phyloP scores from a whole-genome alignment of 2,329 filamentous ascomycete genomes.

The Dendrostoma leiphaemia region DNA sequence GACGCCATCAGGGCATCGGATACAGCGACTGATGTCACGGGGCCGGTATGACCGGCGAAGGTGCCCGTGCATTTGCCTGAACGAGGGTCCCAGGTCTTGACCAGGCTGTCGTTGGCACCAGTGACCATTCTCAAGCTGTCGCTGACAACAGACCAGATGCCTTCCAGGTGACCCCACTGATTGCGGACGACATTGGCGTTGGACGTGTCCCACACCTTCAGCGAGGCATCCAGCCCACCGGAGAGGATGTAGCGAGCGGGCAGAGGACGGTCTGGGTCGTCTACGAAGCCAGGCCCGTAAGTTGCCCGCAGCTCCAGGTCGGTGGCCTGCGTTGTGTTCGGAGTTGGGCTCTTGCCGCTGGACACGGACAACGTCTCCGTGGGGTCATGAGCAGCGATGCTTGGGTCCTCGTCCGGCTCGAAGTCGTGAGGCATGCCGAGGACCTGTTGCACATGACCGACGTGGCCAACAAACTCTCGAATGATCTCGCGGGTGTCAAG shows the following conservation, averaged over 20 bases:
- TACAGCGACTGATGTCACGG: conserved; percentile 88
- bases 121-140: conserved; percentile 86
- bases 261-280: conserved; percentile 60
- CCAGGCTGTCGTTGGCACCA: conserved; percentile 89
- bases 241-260: conserved; percentile 92
- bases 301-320: conserved; percentile 47
- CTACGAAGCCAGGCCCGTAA: conserved; percentile 63
- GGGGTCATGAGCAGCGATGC: conserved; percentile 40
- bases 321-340: conserved; percentile 23
- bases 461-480: conserved; percentile 78
- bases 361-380: conserved; percentile 53
- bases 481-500: conserved; percentile 81
- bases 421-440: conserved; percentile 82
- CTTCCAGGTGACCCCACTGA: conserved; percentile 96
- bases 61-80: conserved; percentile 90
- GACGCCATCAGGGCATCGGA: conserved; percentile 88
- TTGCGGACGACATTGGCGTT: conserved; percentile 82
- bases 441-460: conserved; percentile 93
- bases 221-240: conserved; percentile 84
- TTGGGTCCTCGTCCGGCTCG: conserved; percentile 72
- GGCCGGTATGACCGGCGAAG: conserved; percentile 84
- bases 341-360: conserved; percentile 46
- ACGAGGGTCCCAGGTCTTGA: conserved; percentile 91
- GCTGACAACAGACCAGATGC: conserved; percentile 88
- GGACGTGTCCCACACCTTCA: conserved; percentile 87